Evolutionary conservation across 228 moss, liverwort and hornwort species (phyloP), one percentile per base, ranked within the genome.

Genomic region (Sphagnum fallax): DNA sequence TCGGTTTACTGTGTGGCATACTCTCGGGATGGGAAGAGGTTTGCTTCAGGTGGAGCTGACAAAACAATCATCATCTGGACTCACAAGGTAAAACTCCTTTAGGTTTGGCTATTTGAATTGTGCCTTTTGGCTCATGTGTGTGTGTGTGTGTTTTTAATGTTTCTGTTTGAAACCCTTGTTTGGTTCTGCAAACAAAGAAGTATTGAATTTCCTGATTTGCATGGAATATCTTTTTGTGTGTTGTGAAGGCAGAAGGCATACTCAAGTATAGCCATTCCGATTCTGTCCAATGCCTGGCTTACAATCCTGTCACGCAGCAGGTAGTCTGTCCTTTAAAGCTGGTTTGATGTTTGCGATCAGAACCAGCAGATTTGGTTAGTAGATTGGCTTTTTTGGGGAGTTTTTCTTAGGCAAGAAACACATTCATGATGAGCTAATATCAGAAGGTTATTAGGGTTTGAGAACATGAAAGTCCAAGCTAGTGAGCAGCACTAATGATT

Each of bases 31-130:
- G 97, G 97, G 32, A 98, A 98, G 72, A 76, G 97, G 9, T 98
- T 98, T 73, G 97, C 97, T 60, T 98, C 97, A 49, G 97, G 97
- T 66, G 93, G 97, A 83, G 93, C 93, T 65, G 97, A 98, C 75
- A 91, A 87, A 75, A 90, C 87, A n/a, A 79, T 98, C 73, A 93
- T 98, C 69, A 98, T 98, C 51, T 98, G 97, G 97, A 98, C 93
- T n/a, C 91, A 98, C 72, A 98, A 98, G 97, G 97, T 93, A 32
- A 64, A 13, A 9, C 5, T 65, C 62, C 13, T 16, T 57, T 62
- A 16, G 6, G 61, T 32, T 10, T 61, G 64, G 11, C 48, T 79
- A 32, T 47, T 5, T 72, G 55, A 48, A 53, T 4, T 6, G 4
- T 57, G 4, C 15, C 16, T 51, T 16, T 68, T 52, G 10, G 8